Evolutionary conservation across 108 stramenopile genomes (phyloP).

Genomic region (Skeletonema menzelii): DNA sequence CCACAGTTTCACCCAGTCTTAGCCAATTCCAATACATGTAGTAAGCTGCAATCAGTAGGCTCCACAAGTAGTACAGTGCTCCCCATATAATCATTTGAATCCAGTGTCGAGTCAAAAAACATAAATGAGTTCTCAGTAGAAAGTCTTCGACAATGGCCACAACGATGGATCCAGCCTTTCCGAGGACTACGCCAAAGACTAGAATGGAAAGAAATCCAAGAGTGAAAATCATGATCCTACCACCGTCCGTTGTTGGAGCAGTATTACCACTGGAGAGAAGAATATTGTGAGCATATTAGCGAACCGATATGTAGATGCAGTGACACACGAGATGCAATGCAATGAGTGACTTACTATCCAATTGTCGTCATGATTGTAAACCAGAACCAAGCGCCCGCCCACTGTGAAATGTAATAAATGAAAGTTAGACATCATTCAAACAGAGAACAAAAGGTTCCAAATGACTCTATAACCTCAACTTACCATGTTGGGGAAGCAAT

Average conservation of each 20-base stretch:
- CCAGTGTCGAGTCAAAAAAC: conserved; percentile 17
- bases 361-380: conserved; percentile 24
- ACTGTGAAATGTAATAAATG: not conserved
- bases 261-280: conserved; percentile 41
- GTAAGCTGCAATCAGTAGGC: conserved; percentile 26
- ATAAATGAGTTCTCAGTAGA: not conserved
- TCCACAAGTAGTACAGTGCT: conserved; percentile 27
- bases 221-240: conserved; percentile 37
- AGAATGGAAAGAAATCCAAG: conserved; percentile 53
- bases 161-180: conserved; percentile 43
- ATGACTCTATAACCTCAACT: not conserved
- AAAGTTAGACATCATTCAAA: not conserved
- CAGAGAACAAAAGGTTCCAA: not conserved
- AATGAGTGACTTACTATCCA: conserved; percentile 10
- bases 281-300: conserved; percentile 38
- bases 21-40: conserved; percentile 6
- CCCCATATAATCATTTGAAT: conserved; percentile 44
- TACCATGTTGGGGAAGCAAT: conserved; percentile 2
- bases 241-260: conserved; percentile 42
- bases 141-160: conserved; percentile 46
- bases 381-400: conserved; percentile 23
- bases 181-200: conserved; percentile 42
- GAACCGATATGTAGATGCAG: conserved; percentile 59
- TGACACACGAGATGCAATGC: conserved; percentile 50
- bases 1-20: conserved; percentile 8